Evolutionary conservation across 2,329 filamentous ascomycete species (phyloP).

Genomic region (Aspergillus jensenii): DNA sequence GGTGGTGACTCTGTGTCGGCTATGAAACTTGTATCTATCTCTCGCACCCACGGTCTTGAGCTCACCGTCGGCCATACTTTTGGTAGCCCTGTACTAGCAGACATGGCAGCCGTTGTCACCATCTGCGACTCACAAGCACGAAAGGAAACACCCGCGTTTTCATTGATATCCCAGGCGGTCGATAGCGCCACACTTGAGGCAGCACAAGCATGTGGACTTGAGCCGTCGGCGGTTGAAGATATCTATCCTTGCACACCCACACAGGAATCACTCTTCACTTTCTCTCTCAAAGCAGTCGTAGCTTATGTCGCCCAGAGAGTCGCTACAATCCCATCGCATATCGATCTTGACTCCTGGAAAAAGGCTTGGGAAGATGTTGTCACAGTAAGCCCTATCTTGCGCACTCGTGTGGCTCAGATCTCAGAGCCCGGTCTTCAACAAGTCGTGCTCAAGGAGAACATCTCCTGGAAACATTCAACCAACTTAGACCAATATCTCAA

Average conservation of each 20-base stretch:
- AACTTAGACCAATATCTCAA: slow-evolving; percentile 28
- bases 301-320: slow-evolving; percentile 49
- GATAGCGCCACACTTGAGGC: slow-evolving; percentile 39
- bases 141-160: slow-evolving; percentile 27
- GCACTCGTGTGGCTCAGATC: slow-evolving; percentile 45
- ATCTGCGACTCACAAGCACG: slow-evolving; percentile 27
- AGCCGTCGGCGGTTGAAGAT: slow-evolving; percentile 33
- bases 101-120: slow-evolving; percentile 44
- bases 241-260: slow-evolving; percentile 44
- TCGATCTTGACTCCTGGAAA: slow-evolving; percentile 41
- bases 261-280: slow-evolving; percentile 46
- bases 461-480: slow-evolving; percentile 31
- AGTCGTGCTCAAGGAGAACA: slow-evolving; percentile 34
- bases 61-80: slow-evolving; percentile 40
- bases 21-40: slow-evolving; percentile 36
- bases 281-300: slow-evolving; percentile 44
- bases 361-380: slow-evolving; percentile 47
- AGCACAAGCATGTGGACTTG: slow-evolving; percentile 34
- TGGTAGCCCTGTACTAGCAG: slow-evolving; percentile 31
- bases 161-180: slow-evolving; percentile 32
- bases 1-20: slow-evolving; percentile 37
- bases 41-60: slow-evolving; percentile 29
- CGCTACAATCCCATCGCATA: slow-evolving; percentile 34
- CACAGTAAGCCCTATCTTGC: slow-evolving; percentile 44
- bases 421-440: slow-evolving; percentile 36